Conservation (phyloP, 2,329 filamentous ascomycete species). For the Fusarium avenaceum region DNA sequence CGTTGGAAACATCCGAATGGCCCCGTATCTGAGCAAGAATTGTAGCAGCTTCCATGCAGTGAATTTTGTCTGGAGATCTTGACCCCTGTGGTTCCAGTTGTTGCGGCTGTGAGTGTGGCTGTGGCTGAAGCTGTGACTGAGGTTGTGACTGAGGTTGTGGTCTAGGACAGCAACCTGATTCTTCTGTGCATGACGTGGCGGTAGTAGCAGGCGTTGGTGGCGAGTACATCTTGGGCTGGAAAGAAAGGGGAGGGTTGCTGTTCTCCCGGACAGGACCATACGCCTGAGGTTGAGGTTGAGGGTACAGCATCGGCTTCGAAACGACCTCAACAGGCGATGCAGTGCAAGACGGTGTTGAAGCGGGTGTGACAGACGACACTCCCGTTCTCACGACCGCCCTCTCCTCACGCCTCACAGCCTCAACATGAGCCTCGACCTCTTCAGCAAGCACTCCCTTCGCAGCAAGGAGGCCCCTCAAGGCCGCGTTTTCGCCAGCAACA, state of each 20-base stretch:
- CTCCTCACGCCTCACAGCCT: conserved; percentile 14
- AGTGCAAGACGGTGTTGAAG: conserved; percentile 21
- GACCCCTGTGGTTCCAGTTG: not conserved
- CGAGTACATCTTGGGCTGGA: conserved; percentile 3
- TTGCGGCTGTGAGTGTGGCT: not conserved
- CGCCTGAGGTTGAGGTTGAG: conserved; percentile 2
- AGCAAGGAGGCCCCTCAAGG: conserved; percentile 52
- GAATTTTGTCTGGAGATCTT: conserved; percentile 40
- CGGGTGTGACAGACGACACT: conserved; percentile 14
- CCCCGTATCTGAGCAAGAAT: conserved; percentile 59
- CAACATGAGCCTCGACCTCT: conserved; percentile 43
- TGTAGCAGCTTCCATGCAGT: conserved; percentile 47
- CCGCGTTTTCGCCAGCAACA: conserved; percentile 59
- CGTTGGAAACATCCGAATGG: conserved; percentile 46
- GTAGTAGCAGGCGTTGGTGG: conserved; percentile 5
- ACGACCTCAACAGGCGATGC: conserved; percentile 21
- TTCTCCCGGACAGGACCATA: conserved; percentile 2
- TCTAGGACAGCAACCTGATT: conserved; percentile 16
- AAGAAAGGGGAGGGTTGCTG: not conserved
- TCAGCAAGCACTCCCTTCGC: conserved; percentile 35
- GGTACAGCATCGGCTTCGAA: conserved; percentile 1
- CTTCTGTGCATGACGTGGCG: not conserved
- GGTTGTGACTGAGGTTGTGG: not conserved
- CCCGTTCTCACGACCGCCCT: not conserved
- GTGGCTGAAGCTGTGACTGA: not conserved